Evolutionary conservation across 1,284 basidiomycete species (phyloP).

Genomic region (Cerioporus squamosus): DNA sequence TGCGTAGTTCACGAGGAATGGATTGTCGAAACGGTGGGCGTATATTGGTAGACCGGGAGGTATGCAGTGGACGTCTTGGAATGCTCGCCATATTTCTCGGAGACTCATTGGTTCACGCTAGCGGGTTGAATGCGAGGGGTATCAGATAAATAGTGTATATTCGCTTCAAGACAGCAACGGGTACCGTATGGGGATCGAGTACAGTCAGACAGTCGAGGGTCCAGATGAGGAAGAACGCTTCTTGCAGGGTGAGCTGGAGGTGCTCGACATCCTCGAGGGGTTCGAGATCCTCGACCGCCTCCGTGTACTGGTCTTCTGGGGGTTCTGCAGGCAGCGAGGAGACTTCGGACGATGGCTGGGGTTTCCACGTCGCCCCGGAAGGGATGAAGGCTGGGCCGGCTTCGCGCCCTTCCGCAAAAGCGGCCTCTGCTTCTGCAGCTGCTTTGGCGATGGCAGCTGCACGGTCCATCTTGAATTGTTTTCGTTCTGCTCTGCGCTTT

Average conservation of each 20-base stretch:
- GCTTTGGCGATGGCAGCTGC: constrained; percentile 78
- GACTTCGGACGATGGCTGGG: constrained; percentile 30
- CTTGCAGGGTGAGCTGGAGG: constrained; percentile 89
- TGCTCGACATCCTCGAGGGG: constrained; percentile 81
- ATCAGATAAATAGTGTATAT: constrained; percentile 7
- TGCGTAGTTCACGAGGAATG: constrained; percentile 90
- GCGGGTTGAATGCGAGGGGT: background rate
- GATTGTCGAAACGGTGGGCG: constrained; percentile 77
- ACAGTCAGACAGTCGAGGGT: constrained; percentile 86
- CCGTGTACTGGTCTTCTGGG: constrained; percentile 14
- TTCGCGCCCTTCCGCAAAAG: constrained; percentile 70
- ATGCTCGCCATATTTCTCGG: constrained; percentile 61
- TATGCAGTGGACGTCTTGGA: constrained; percentile 48
- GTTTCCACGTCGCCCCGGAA: constrained; percentile 80
- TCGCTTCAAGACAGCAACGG: background rate
- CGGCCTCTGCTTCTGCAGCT: constrained; percentile 73
- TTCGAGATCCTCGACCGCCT: constrained; percentile 45
- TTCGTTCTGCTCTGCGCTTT: constrained; percentile 81
- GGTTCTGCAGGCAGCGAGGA: constrained; percentile 5
- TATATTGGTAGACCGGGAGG: constrained; percentile 36
- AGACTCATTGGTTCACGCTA: constrained; percentile 59
- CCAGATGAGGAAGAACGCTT: constrained; percentile 92
- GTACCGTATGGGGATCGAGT: constrained; percentile 64
- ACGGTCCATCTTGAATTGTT: constrained; percentile 90
- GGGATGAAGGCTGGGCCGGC: constrained; percentile 52